A percentile compares a stretch with the other conserved stretches of the same genome.
phyloP scores from a whole-genome alignment of 805 yeast species.

The Nakazawaea holstii region DNA sequence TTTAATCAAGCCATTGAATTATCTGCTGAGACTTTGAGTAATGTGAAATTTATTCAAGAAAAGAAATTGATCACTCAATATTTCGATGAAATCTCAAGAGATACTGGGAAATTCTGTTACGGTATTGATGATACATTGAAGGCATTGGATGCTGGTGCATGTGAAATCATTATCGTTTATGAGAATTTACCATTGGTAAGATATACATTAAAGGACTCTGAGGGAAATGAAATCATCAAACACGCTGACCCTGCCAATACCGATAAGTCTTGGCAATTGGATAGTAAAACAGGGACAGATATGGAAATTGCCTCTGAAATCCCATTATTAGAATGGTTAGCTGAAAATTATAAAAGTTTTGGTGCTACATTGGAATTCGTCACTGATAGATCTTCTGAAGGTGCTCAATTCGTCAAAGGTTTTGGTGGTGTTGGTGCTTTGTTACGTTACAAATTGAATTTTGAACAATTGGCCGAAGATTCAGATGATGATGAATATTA shows the following conservation, averaged over 20 bases:
- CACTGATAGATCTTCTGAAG: constrained; percentile 94
- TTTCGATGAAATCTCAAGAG: constrained; percentile 97
- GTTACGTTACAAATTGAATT: constrained; percentile 93
- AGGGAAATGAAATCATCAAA: constrained; percentile 69
- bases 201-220: constrained; percentile 77
- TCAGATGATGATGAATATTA: constrained; percentile 85
- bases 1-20: constrained; percentile 98
- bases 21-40: constrained; percentile 93
- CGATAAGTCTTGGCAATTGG: constrained; percentile 71
- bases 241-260: constrained; percentile 69
- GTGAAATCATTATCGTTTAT: constrained; percentile 87
- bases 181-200: constrained; percentile 87
- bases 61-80: constrained; percentile 88
- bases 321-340: constrained; percentile 93
- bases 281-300: constrained; percentile 83
- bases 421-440: constrained; percentile 99
- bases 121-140: constrained; percentile 95
- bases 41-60: constrained; percentile 97
- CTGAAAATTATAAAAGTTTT: constrained; percentile 88
- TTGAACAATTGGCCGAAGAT: constrained; percentile 89
- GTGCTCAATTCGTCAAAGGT: constrained; percentile 96
- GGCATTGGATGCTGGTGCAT: constrained; percentile 94
- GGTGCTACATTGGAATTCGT: constrained; percentile 97
- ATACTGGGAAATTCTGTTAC: constrained; percentile 95
- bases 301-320: constrained; percentile 85